Conservation (phyloP, 148 eudicot genomes). For the Chenopodium formosanum region DNA sequence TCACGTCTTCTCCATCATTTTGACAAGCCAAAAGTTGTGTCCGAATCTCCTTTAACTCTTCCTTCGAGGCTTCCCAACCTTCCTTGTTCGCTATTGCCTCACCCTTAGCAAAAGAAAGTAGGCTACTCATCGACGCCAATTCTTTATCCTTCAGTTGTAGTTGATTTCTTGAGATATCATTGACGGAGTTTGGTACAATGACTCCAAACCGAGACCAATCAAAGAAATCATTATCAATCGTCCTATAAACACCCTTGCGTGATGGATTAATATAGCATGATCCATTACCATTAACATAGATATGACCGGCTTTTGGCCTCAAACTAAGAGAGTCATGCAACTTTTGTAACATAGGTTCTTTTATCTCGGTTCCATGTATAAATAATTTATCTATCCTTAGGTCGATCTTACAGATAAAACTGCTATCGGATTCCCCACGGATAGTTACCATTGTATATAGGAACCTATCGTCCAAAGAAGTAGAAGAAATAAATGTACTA, state of each 20-base stretch:
- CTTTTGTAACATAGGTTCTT: conserved; percentile 13
- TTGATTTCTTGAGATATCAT: neutral
- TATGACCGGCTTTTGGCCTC: neutral
- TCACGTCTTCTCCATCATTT: too few species aligned
- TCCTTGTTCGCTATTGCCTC: too few species aligned
- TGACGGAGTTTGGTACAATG: conserved; percentile 3
- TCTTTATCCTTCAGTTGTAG: neutral
- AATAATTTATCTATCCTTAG: conserved; percentile 1
- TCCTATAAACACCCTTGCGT: neutral
- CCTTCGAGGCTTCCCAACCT: neutral
- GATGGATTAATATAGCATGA: conserved; percentile 2
- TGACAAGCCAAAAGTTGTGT: too few species aligned
- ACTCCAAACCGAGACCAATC: conserved; percentile 28
- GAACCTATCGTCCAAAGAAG: too few species aligned
- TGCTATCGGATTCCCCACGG: neutral
- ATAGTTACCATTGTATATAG: too few species aligned
- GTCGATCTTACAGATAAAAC: neutral
- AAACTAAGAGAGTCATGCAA: conserved; percentile 9
- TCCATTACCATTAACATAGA: conserved; percentile 18
- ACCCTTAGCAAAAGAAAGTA: too few species aligned
- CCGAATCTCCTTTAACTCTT: neutral
- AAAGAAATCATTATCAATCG: conserved; percentile 13
- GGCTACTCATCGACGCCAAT: conserved; percentile 1
- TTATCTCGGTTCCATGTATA: conserved; percentile 14
- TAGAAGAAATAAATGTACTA: too few species aligned